Base-by-base conservation (phyloP, 345 rosid species). In the Lepidium aucheri region DNA sequence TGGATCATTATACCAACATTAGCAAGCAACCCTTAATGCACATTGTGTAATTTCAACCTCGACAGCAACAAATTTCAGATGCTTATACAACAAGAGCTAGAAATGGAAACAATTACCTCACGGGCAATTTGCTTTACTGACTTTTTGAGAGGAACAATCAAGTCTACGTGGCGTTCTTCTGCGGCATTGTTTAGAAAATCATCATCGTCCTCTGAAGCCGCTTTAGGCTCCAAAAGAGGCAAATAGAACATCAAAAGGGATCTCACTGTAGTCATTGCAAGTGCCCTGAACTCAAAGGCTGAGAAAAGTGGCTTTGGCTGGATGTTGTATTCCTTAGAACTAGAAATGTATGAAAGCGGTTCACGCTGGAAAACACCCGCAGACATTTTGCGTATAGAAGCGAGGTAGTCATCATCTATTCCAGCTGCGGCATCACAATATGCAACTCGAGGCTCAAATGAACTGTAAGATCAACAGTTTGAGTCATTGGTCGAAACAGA, bases 151-250 rank as follows among this genome's bases (percentile, higher is more conserved):
- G 97, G 99, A 69, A 80, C 84, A 65, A 86, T 88, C 67, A 89
- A 71, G 78, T 91, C 97, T 9, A 77, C 45, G 18, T 8, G 83
- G 15, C 28, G 80, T 18, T 80, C 81, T 67, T 81, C 91, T 14
- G 35, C 73, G 14, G 68, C 33, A 32, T 81, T 88, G 72, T 81
- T 76, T 38, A 80, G 76, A 83, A 89, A 87, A 67, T 85, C 85
- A 3, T 85, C 89, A 62, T 90, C 96, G 7, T 85, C 92, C 51
- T 82, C 97, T 7, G 58, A 33, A 39, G 45, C 72, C 9, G 50
- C 18, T 49, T 74, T 70, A 79, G 95, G 89, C 86, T 95, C 97
- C 88, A 95, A 38, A 54, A 95, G 85, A 56, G 99, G 97, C 83
- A 95, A 78, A 84, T 89, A 91, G 76, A 68, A 88, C 79, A 83